Evolutionary conservation across 257 asterid genomes (phyloP).

Genomic region (Scutellaria galericulata): DNA sequence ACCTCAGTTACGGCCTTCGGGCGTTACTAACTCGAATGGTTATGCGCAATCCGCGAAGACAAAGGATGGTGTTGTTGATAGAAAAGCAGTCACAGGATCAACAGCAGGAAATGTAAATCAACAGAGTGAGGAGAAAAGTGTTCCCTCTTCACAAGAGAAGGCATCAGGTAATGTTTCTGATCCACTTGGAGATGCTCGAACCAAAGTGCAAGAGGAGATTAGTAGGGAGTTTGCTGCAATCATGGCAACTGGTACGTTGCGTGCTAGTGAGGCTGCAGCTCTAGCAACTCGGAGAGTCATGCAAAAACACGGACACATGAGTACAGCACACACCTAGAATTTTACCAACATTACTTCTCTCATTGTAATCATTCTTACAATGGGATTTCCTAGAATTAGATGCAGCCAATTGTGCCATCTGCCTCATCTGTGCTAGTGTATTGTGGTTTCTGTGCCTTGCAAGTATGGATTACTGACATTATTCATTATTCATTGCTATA

Average conservation of each 20-base stretch:
- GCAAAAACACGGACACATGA: slow-evolving; percentile 70
- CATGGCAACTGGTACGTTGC: slow-evolving; percentile 88
- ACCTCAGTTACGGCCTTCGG: slow-evolving; percentile 65
- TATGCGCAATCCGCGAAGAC: slow-evolving; percentile 15
- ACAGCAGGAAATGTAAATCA: slow-evolving; percentile 10
- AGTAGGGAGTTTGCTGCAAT: slow-evolving; percentile 79
- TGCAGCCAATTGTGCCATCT: too few species aligned
- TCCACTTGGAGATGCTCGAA: slow-evolving; percentile 79
- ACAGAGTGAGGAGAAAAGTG: slow-evolving; percentile 14
- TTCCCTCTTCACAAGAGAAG: slow-evolving; percentile 34
- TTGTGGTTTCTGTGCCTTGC: too few species aligned
- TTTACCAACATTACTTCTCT: too few species aligned
- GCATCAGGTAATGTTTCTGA: slow-evolving; percentile 42
- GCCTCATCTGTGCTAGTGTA: too few species aligned
- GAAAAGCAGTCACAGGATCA: slow-evolving; percentile 27
- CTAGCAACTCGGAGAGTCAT: slow-evolving; percentile 89
- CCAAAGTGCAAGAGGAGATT: slow-evolving; percentile 87
- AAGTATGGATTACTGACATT: too few species aligned
- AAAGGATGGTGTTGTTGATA: slow-evolving; percentile 25
- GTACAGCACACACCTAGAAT: slow-evolving; percentile 61
- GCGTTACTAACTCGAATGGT: slow-evolving; percentile 43
- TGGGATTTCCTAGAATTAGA: too few species aligned
- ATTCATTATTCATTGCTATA: too few species aligned
- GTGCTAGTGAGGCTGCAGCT: slow-evolving; percentile 98
- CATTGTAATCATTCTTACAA: too few species aligned